Base-by-base conservation (phyloP, 345 rosid genomes). In the Gossypium anomalum region DNA sequence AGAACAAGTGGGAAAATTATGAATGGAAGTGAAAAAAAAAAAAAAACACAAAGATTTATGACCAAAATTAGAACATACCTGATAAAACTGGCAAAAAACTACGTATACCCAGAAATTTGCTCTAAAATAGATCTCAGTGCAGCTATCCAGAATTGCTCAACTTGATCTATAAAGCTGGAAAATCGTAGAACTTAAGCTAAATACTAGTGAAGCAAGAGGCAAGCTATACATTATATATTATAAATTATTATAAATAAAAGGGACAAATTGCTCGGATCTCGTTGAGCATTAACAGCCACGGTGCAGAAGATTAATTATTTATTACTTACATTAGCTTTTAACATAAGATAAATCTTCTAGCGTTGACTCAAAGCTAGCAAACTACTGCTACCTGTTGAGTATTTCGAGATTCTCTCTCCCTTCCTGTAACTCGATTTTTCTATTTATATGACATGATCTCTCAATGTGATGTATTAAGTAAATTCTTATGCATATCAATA, bases 101-200 rank as follows among this genome's bases (percentile, higher is more conserved):
- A 43, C 15, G 3, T 9, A n/a, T 16, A 55, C 57, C 69, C 66
- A 57, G 44, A 69, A 13, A 19, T 64, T 48, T 38, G 70, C 19
- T 66, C 14, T 6, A 27, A 52, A 45, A 22, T 22, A 45, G 70
- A 80, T 73, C 41, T 59, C 64, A 47, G 38, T 44, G 63, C 60
- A 45, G 78, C 72, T 34, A 52, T 66, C 13, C 44, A n/a, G 16
- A 71, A 52, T 22, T 51, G 16, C 22, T 19, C 56, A 45, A 58
- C 45, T 49, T 19, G 52, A 79, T 71, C 73, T 82, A 75, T 61
- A 73, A 76, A 80, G 86, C 83, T 82, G 88, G 84, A 75, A 72
- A 80, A 49, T 63, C 85, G 75, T 82, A 48, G 29, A 60, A 57
- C 45, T 75, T 52, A 83, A 84, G 89, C 76, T 38, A 52, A 69